Evolutionary conservation across 2,329 filamentous ascomycete genomes (phyloP).

Genomic region (Diaporthe longicolla): DNA sequence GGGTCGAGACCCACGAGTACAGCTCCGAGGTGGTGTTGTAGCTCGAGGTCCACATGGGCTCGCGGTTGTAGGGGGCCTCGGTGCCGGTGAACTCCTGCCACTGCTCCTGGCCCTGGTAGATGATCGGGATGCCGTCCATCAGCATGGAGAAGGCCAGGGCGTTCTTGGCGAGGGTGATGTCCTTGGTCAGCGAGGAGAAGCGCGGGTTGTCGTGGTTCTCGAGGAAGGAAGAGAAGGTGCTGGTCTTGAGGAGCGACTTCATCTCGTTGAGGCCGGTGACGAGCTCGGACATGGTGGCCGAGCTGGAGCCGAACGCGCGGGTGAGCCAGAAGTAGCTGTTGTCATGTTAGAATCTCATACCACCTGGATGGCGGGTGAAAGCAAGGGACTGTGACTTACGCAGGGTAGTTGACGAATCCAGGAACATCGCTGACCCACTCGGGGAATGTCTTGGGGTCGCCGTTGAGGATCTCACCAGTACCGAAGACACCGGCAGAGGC

Average conservation of each 20-base stretch:
- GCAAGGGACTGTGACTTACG: conserved; percentile 53
- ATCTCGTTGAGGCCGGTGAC: conserved; percentile 44
- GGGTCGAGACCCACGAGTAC: conserved; percentile 60
- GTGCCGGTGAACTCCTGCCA: conserved; percentile 60
- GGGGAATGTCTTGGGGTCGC: conserved; percentile 62
- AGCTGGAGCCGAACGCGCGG: conserved; percentile 13
- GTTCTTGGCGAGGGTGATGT: conserved; percentile 27
- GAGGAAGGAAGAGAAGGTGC: conserved; percentile 60
- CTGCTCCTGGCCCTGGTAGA: conserved; percentile 78
- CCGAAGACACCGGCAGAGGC: conserved; percentile 66
- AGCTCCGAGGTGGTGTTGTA: conserved; percentile 63
- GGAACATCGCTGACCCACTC: conserved; percentile 63
- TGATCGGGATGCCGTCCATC: conserved; percentile 70
- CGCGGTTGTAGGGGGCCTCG: conserved; percentile 66
- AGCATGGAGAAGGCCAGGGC: conserved; percentile 27
- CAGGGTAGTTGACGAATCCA: conserved; percentile 70
- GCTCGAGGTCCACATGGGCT: conserved; percentile 69
- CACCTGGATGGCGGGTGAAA: conserved; percentile 47
- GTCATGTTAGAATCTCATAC: not conserved
- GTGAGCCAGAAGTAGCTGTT: conserved; percentile 31
- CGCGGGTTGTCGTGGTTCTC: conserved; percentile 69
- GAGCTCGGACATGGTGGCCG: conserved; percentile 51
- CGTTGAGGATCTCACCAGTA: conserved; percentile 70
- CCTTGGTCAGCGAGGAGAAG: conserved; percentile 45
- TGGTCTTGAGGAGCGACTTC: conserved; percentile 46